phyloP scores from a whole-genome alignment of 306 rosid species.

The Purshia tridentata region DNA sequence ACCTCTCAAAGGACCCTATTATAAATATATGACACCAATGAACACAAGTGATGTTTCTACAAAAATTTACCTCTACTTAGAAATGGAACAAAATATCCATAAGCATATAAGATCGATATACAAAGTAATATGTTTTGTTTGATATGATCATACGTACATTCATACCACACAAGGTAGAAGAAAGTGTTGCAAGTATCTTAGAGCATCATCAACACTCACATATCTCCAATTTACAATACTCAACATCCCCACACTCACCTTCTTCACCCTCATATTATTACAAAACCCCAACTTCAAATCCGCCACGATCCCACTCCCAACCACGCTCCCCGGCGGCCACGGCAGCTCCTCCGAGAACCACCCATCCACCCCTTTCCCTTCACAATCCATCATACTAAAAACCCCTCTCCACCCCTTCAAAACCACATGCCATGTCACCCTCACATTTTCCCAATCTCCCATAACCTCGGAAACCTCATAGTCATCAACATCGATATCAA shows the following conservation, averaged over 20 bases:
- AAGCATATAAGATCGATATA: no score
- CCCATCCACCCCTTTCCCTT: constrained; percentile 41
- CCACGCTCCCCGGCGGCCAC: constrained; percentile 25
- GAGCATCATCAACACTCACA: constrained; percentile 52
- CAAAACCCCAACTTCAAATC: constrained; percentile 51
- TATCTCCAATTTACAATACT: constrained; percentile 61
- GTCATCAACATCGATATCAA: constrained; percentile 17
- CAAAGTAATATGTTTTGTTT: no score
- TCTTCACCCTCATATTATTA: constrained; percentile 17
- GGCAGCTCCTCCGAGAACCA: constrained; percentile 70
- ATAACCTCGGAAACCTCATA: background rate
- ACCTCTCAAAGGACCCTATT: no score
- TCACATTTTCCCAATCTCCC: constrained; percentile 33
- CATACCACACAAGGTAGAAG: constrained; percentile 25
- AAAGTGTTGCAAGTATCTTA: constrained; percentile 64
- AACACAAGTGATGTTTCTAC: no score
- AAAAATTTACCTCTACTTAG: no score
- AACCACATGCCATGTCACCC: constrained; percentile 57
- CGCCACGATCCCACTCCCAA: constrained; percentile 47
- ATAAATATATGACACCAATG: no score
- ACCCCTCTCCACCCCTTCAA: constrained; percentile 62
- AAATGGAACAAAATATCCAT: no score
- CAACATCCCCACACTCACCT: constrained; percentile 54
- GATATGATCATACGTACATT: background rate
- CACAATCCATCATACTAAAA: constrained; percentile 56